phyloP scores from a whole-genome alignment of 805 yeast genomes.

The Metschnikowia matae region DNA sequence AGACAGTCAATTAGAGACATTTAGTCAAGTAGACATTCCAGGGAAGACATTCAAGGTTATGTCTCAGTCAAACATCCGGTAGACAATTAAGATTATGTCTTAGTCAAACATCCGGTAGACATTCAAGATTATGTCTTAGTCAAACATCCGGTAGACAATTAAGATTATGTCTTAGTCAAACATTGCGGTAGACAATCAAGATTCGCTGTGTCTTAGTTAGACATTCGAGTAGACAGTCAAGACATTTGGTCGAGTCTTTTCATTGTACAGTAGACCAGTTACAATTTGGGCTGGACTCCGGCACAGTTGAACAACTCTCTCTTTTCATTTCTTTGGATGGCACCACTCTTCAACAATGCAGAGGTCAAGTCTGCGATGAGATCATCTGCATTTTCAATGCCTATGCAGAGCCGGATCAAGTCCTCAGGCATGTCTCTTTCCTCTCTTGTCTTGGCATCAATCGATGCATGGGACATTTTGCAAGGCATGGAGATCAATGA shows the following conservation, averaged over 20 bases:
- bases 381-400: conserved; percentile 81
- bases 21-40: neutral
- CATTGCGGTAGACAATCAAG: no score
- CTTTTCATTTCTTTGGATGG: conserved; percentile 38
- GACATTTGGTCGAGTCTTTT: no score
- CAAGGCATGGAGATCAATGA: conserved; percentile 92
- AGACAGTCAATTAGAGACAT: no score
- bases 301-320: conserved; percentile 41
- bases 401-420: conserved; percentile 82
- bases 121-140: neutral
- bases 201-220: no score
- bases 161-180: no score
- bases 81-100: no score
- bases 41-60: no score
- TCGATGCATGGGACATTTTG: conserved; percentile 95
- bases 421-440: conserved; percentile 93
- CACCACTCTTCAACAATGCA: conserved; percentile 68
- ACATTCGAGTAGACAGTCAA: neutral
- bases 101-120: neutral
- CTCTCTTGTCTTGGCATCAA: conserved; percentile 79
- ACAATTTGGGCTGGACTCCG: conserved; percentile 27
- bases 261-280: neutral
- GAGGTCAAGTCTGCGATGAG: conserved; percentile 72
- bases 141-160: no score
- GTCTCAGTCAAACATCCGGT: no score